Conservation (phyloP, 495 filamentous ascomycete species). For the Pyrenula massariospora region DNA sequence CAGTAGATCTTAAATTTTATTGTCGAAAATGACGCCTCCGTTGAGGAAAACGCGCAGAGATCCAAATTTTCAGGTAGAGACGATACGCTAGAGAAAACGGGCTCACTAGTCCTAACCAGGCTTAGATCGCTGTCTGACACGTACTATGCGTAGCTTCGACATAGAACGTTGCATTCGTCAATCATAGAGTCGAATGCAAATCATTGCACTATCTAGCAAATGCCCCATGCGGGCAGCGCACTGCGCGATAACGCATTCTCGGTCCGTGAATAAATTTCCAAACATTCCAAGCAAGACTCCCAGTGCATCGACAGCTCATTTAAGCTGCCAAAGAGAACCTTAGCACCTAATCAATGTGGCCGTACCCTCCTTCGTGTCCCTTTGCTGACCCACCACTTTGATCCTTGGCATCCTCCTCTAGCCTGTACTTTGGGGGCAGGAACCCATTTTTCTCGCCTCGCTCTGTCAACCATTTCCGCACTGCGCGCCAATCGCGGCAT, state of each 20-base stretch:
- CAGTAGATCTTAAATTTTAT: neutral
- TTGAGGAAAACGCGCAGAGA: neutral
- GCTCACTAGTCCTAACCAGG: no score
- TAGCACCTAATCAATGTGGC: neutral
- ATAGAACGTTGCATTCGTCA: neutral
- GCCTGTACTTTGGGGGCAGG: neutral
- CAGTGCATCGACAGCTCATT: neutral
- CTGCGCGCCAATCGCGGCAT: slow-evolving; percentile 3
- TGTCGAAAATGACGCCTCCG: neutral
- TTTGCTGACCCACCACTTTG: neutral
- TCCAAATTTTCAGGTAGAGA: no score
- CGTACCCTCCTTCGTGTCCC: neutral
- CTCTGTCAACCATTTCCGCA: slow-evolving; percentile 1
- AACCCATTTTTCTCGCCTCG: slow-evolving; percentile 1
- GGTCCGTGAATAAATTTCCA: neutral
- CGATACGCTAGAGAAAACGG: no score
- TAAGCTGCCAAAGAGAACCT: neutral
- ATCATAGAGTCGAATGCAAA: neutral
- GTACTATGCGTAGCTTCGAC: neutral
- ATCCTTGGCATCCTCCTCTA: neutral
- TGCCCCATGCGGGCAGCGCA: neutral
- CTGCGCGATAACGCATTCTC: neutral
- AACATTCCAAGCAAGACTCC: neutral
- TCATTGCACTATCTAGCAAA: neutral
- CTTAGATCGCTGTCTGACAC: no score